These are phyloP conservation scores for bread wheat (Triticum aestivum) DNA, from an alignment of 176 grass and related monocot species.

Conservation along the genomic window IWGSC_CS_RefSeq_v2.1 NC_057800.1:181380973-181381472, in stretches of 20 bases:
- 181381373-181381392: too few species aligned
- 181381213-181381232: conserved; percentile 43
- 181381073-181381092: conserved; percentile 25
- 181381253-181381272: conserved; percentile 30
- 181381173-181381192: conserved; percentile 18
- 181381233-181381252: conserved; percentile 42
- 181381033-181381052: conserved; percentile 51
- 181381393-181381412: too few species aligned
- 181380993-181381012: conserved; percentile 13
- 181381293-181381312: conserved; percentile 14
- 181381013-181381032: conserved; percentile 29
- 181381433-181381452: too few species aligned
- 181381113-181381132: conserved; percentile 80
- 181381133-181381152: conserved; percentile 44
- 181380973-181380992: conserved; percentile 64
- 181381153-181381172: background rate
- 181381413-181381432: too few species aligned
- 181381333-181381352: background rate
- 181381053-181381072: conserved; percentile 46
- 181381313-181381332: background rate
- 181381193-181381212: conserved; percentile 21
- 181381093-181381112: conserved; percentile 53
- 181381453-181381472: too few species aligned
- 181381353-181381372: too few species aligned
- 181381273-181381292: background rate